phyloP scores from a whole-genome alignment of 2,329 filamentous ascomycete genomes.

The Aureobasidium sp. region DNA sequence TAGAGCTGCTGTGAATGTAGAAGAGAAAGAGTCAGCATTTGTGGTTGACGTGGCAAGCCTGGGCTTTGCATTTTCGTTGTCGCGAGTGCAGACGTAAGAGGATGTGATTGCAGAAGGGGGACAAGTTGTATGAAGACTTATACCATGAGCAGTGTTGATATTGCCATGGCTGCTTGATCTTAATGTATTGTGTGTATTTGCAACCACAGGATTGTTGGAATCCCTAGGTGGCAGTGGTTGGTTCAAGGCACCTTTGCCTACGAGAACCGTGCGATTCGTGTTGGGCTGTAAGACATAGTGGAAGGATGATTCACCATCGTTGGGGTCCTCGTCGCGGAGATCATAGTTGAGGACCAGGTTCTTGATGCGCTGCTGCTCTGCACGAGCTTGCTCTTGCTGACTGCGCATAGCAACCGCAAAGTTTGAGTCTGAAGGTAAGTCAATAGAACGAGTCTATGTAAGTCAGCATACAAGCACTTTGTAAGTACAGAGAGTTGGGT shows the following conservation, averaged over 20 bases:
- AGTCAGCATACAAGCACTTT: slow-evolving; percentile 10
- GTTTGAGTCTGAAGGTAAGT: slow-evolving; percentile 80
- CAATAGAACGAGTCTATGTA: slow-evolving; percentile 74
- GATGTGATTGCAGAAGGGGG: slow-evolving; percentile 1
- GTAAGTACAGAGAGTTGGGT: not conserved
- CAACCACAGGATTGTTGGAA: slow-evolving; percentile 21
- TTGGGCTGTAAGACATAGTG: slow-evolving; percentile 36
- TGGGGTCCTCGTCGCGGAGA: slow-evolving; percentile 63
- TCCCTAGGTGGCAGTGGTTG: slow-evolving; percentile 15
- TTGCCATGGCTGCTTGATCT: slow-evolving; percentile 10
- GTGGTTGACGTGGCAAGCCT: not conserved
- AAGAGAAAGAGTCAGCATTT: slow-evolving; percentile 5
- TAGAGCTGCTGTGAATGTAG: not conserved
- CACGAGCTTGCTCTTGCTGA: slow-evolving; percentile 88
- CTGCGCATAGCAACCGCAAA: slow-evolving; percentile 95
- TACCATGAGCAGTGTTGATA: not conserved
- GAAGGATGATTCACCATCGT: slow-evolving; percentile 56
- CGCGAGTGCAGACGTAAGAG: not conserved
- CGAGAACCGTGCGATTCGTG: slow-evolving; percentile 40
- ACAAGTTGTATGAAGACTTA: slow-evolving; percentile 8
- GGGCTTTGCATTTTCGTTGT: slow-evolving; percentile 5
- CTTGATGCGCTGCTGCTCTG: slow-evolving; percentile 98
- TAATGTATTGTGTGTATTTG: not conserved
- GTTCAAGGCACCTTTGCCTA: slow-evolving; percentile 26
- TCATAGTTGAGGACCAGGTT: slow-evolving; percentile 95